Conservation (phyloP, 2,329 filamentous ascomycete genomes). For the Parascedosporium putredinis region DNA sequence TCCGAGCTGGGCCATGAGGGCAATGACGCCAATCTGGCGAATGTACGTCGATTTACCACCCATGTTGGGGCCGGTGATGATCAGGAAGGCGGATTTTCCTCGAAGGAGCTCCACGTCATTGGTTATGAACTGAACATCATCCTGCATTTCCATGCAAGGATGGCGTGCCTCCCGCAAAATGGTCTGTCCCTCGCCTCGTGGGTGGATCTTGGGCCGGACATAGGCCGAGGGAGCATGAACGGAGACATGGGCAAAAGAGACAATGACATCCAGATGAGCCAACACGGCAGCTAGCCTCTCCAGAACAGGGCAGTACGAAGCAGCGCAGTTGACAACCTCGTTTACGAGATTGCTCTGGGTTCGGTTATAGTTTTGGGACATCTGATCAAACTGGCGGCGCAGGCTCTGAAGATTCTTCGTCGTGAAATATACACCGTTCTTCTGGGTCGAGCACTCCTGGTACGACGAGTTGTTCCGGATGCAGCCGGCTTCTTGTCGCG, state of each 20-base stretch:
- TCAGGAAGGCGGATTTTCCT: conserved; percentile 76
- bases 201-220: conserved; percentile 80
- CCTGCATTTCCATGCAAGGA: conserved; percentile 97
- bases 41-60: conserved; percentile 98
- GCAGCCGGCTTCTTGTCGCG: conserved; percentile 78
- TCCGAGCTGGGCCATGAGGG: conserved; percentile 92
- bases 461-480: conserved; percentile 88
- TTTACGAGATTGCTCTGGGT: conserved; percentile 84
- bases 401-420: conserved; percentile 70
- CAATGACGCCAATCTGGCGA: conserved; percentile 91
- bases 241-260: conserved; percentile 85
- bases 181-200: conserved; percentile 78
- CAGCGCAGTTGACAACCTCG: conserved; percentile 86
- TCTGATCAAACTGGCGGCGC: conserved; percentile 84
- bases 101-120: conserved; percentile 82
- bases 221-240: conserved; percentile 90
- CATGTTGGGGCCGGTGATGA: conserved; percentile 98
- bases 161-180: conserved; percentile 88
- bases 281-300: conserved; percentile 82
- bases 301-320: conserved; percentile 87
- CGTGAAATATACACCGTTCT: conserved; percentile 98
- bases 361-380: conserved; percentile 88
- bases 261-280: conserved; percentile 88
- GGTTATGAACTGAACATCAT: conserved; percentile 96
- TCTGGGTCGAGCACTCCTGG: conserved; percentile 93